Percentiles rank a stretch among this genome's conserved stretches.
Evolutionary conservation across 768 basidiomycete genomes (phyloP).

Genomic region (Lactarius evosmus): DNA sequence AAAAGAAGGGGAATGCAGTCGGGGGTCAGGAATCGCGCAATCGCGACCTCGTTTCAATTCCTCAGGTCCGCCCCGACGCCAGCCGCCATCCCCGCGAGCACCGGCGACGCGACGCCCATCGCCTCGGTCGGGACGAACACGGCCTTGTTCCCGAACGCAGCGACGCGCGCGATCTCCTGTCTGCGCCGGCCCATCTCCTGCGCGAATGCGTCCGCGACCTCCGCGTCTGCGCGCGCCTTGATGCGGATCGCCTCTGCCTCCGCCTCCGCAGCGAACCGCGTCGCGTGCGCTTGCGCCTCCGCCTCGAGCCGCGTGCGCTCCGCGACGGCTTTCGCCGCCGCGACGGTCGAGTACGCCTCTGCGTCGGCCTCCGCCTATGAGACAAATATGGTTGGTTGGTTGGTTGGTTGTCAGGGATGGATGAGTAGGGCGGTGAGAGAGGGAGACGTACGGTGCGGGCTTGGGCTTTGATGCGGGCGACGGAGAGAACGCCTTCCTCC

Average conservation of each 20-base stretch:
- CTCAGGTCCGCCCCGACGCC: slow-evolving; percentile 46
- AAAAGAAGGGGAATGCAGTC: not conserved
- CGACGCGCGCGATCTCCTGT: slow-evolving; percentile 58
- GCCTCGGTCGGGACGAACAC: slow-evolving; percentile 69
- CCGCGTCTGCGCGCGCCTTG: slow-evolving; percentile 60
- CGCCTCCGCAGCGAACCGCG: slow-evolving; percentile 68
- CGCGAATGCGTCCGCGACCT: slow-evolving; percentile 62
- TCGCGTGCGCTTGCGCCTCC: slow-evolving; percentile 74
- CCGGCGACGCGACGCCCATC: slow-evolving; percentile 50
- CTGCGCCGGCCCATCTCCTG: slow-evolving; percentile 73
- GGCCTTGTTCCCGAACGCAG: slow-evolving; percentile 65
- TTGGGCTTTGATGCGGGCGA: slow-evolving; percentile 74
- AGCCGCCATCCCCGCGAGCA: slow-evolving; percentile 70
- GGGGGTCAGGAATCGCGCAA: not conserved
- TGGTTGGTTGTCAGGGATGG: not conserved
- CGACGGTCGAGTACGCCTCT: slow-evolving; percentile 69
- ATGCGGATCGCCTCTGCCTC: slow-evolving; percentile 66
- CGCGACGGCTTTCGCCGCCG: slow-evolving; percentile 72
- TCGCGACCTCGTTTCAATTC: not conserved
- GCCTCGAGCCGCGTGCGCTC: slow-evolving; percentile 65
- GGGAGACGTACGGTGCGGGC: slow-evolving; percentile 43
- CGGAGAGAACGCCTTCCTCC: slow-evolving; percentile 74
- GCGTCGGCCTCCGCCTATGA: slow-evolving; percentile 65
- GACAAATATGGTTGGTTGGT: not conserved
- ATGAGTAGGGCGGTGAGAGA: not conserved